A percentile compares a stretch with the other conserved stretches of the same genome.
phyloP scores from a whole-genome alignment of 2,329 filamentous ascomycete species.

The Ophidiomyces ophidiicola region DNA sequence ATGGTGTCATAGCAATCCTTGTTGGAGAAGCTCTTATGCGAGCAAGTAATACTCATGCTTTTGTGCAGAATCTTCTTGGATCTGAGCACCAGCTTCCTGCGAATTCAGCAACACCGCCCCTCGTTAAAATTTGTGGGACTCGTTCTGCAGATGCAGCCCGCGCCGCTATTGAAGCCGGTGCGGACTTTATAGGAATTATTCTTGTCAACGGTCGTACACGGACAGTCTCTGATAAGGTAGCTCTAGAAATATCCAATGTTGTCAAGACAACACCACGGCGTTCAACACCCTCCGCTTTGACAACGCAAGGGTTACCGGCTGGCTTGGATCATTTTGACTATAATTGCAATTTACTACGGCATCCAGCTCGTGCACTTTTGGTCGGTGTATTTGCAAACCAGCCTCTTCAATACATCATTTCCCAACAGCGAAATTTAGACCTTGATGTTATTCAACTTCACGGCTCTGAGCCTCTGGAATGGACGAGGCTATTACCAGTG shows the following conservation, averaged over 20 bases:
- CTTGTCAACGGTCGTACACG: constrained; percentile 71
- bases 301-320: constrained; percentile 20
- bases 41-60: constrained; percentile 65
- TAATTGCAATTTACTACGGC: constrained; percentile 36
- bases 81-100: constrained; percentile 25
- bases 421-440: constrained; percentile 60
- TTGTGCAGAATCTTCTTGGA: constrained; percentile 74
- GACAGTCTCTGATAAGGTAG: constrained; percentile 65
- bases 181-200: constrained; percentile 88
- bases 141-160: constrained; percentile 67
- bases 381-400: constrained; percentile 95
- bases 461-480: constrained; percentile 82
- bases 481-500: constrained; percentile 77
- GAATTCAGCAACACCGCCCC: constrained; percentile 33
- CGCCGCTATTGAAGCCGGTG: constrained; percentile 70
- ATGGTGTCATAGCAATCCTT: constrained; percentile 83
- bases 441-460: constrained; percentile 90
- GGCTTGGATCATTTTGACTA: constrained; percentile 58
- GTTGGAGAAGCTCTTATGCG: constrained; percentile 96
- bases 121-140: constrained; percentile 94
- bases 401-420: constrained; percentile 66
- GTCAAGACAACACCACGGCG: constrained; percentile 46
- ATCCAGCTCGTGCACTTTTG: constrained; percentile 55
- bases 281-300: constrained; percentile 14
- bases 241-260: constrained; percentile 64